A percentile compares a stretch with the other conserved stretches of the same genome.
Evolutionary conservation across 345 rosid species (phyloP).

Genomic region (Eutrema japonicum): DNA sequence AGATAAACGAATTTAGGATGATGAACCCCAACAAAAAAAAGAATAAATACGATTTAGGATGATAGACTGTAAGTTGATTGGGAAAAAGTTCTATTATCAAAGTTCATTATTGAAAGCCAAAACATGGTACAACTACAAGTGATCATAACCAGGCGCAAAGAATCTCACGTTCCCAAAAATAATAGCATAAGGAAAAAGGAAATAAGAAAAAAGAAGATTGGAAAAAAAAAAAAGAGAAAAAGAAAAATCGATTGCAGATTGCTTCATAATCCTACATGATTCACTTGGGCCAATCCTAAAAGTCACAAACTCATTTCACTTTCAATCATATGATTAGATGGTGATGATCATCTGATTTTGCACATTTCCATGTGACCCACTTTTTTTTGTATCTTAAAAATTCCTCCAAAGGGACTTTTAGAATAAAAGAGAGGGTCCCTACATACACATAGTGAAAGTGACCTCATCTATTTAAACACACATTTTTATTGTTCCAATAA

Average conservation of each 20-base stretch:
- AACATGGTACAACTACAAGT: constrained; percentile 29
- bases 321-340: constrained; percentile 46
- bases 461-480: constrained; percentile 39
- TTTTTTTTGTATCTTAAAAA: constrained; percentile 33
- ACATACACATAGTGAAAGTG: constrained; percentile 16
- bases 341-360: constrained; percentile 48
- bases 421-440: constrained; percentile 24
- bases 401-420: constrained; percentile 25
- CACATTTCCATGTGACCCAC: constrained; percentile 50
- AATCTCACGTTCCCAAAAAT: constrained; percentile 30
- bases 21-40: background rate
- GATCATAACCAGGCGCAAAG: constrained; percentile 17
- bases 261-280: constrained; percentile 38
- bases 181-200: constrained; percentile 15
- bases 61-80: background rate
- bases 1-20: background rate
- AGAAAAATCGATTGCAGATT: constrained; percentile 25
- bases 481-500: constrained; percentile 26
- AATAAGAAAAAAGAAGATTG: background rate
- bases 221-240: background rate
- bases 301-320: constrained; percentile 40
- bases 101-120: constrained; percentile 17
- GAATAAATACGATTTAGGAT: background rate
- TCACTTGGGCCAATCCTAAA: constrained; percentile 42
- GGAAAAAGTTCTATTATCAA: background rate